A percentile compares a stretch with the other conserved stretches of the same genome.
Conservation (phyloP, 345 rosid genomes). For the Clausena lansium region DNA sequence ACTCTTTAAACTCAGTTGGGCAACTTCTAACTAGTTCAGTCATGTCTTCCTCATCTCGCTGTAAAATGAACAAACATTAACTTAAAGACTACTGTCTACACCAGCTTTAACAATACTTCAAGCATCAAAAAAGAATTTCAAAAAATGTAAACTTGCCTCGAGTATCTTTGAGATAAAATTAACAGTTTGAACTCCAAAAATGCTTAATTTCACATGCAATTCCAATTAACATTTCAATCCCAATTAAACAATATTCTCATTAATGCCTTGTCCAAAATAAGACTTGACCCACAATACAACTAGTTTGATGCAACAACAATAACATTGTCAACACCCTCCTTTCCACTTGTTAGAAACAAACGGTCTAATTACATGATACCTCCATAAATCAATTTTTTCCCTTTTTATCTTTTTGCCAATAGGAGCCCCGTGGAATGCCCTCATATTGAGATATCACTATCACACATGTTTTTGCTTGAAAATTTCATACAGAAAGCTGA, state of each 20-base stretch:
- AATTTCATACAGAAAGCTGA: not conserved
- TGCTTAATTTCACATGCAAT: not conserved
- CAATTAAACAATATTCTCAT: not conserved
- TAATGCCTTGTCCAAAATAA: not conserved
- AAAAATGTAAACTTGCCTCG: not conserved
- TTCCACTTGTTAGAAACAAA: not conserved
- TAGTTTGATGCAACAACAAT: not conserved
- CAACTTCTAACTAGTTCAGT: slow-evolving; percentile 72
- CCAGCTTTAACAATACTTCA: slow-evolving; percentile 7
- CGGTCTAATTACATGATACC: not conserved
- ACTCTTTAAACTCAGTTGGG: slow-evolving; percentile 75
- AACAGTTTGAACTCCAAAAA: not conserved
- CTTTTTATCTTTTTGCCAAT: not conserved
- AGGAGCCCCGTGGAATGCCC: not conserved
- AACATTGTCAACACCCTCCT: not conserved
- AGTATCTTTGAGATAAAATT: not conserved
- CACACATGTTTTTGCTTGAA: not conserved
- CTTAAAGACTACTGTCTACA: not conserved
- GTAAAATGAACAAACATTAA: slow-evolving; percentile 20
- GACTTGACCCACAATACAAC: not conserved
- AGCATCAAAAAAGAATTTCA: not conserved
- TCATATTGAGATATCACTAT: not conserved
- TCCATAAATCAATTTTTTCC: not conserved
- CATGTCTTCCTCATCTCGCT: slow-evolving; percentile 95
- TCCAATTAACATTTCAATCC: not conserved